Percentiles rank a stretch among this genome's conserved stretches.
These are phyloP conservation scores for Cladosporium sp. DNA, from an alignment of 2,329 filamentous ascomycete species.

Conservation along the genomic window DNA sequence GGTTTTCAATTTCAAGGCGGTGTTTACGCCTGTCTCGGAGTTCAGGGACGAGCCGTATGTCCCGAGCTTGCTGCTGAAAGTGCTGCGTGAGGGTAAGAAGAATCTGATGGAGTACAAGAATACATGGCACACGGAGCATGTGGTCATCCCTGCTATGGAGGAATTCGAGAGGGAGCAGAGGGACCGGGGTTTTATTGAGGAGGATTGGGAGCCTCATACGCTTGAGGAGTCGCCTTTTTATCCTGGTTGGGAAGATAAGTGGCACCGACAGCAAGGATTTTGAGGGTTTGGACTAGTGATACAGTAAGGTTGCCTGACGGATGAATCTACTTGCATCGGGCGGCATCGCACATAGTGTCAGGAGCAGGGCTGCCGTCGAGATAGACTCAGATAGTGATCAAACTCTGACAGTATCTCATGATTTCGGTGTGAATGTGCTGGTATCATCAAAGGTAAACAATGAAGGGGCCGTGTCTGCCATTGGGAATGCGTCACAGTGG, in stretches of 20 bases:
- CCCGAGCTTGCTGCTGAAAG: slow-evolving; percentile 67
- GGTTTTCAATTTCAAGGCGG: slow-evolving; percentile 85
- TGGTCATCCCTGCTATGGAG: slow-evolving; percentile 66
- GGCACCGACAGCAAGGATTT: slow-evolving; percentile 66
- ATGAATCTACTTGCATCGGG: background rate
- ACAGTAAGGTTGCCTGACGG: background rate
- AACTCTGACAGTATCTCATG: background rate
- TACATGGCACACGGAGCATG: slow-evolving; percentile 77
- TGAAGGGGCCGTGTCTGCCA: background rate
- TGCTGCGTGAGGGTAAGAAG: slow-evolving; percentile 71
- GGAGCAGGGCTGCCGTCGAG: background rate
- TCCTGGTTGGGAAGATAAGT: slow-evolving; percentile 74
- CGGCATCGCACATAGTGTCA: background rate
- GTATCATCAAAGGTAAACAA: background rate
- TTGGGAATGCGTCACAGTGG: background rate
- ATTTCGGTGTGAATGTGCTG: background rate
- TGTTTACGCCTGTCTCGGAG: slow-evolving; percentile 74
- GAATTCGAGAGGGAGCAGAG: slow-evolving; percentile 68
- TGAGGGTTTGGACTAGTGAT: slow-evolving; percentile 30
- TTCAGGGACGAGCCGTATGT: slow-evolving; percentile 73
- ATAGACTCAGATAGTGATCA: background rate
- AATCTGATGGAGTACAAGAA: slow-evolving; percentile 76
- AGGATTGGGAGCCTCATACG: slow-evolving; percentile 68
- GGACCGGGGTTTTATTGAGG: slow-evolving; percentile 59
- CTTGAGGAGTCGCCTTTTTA: slow-evolving; percentile 76